A percentile compares a stretch with the other conserved stretches of the same genome.
Evolutionary conservation across 768 basidiomycete genomes (phyloP).

Genomic region (Rhodosporidiobolus odoratus): DNA sequence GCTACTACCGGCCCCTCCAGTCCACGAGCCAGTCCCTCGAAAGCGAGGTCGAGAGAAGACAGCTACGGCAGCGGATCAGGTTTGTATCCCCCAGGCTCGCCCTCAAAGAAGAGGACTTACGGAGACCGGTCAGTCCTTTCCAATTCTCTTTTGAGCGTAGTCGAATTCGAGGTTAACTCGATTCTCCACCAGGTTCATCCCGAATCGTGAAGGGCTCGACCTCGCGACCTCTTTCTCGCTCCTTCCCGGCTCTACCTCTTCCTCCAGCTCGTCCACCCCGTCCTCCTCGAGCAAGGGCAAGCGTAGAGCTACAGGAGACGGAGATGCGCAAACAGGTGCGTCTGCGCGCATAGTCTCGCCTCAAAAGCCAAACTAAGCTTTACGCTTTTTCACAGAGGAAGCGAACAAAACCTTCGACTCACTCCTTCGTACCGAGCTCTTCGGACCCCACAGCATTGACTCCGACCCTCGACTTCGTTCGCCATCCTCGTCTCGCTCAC

Average conservation of each 20-base stretch:
- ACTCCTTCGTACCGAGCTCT: slow-evolving; percentile 51
- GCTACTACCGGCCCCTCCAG: neutral
- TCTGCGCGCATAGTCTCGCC: slow-evolving; percentile 19
- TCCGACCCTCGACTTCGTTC: slow-evolving; percentile 34
- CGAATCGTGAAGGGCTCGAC: slow-evolving; percentile 58
- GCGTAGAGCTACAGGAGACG: slow-evolving; percentile 60
- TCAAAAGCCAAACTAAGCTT: neutral
- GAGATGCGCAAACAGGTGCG: slow-evolving; percentile 67
- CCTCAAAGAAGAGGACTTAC: slow-evolving; percentile 44
- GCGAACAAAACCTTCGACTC: slow-evolving; percentile 50
- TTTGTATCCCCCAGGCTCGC: slow-evolving; percentile 1
- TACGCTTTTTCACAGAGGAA: slow-evolving; percentile 45
- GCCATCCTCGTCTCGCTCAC: slow-evolving; percentile 15
- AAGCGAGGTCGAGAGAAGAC: slow-evolving; percentile 1
- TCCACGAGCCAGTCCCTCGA: slow-evolving; percentile 1
- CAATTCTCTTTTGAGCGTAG: neutral
- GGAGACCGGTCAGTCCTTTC: slow-evolving; percentile 46
- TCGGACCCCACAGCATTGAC: slow-evolving; percentile 43
- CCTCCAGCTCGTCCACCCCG: slow-evolving; percentile 47
- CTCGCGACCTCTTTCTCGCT: slow-evolving; percentile 62
- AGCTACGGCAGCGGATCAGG: neutral
- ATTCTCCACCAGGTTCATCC: slow-evolving; percentile 56
- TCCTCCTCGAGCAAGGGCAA: slow-evolving; percentile 58
- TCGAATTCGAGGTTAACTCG: neutral
- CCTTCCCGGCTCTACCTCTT: slow-evolving; percentile 50